Evolutionary conservation across 148 eudicot species (phyloP), one percentile per base, ranked within the genome.

Genomic region (Chenopodium berlandieri): DNA sequence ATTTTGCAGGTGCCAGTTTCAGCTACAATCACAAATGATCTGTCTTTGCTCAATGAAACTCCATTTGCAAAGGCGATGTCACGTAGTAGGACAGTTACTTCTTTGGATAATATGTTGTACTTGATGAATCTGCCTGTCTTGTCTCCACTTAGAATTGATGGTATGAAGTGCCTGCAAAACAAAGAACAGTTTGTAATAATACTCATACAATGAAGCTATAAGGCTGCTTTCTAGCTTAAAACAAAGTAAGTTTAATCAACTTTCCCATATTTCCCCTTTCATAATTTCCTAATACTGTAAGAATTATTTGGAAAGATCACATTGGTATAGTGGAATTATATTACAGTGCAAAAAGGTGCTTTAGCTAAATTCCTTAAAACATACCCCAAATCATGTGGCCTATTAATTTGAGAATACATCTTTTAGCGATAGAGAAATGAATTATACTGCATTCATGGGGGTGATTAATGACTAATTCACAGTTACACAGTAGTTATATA

Each of bases 61-160:
- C 97, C 98, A 66, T 94, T 94, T 65, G 98, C 90, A 78, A 94
- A 92, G 75, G 94, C 93, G 58, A 94, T 85, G 78, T 90, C 89
- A 30, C 69, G 75, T 0, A 89, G 78, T 63, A 91, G 79, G 71
- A 94, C 86, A 17, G 84, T 89, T 54, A 76, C 84, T 86, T 90
- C 78, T 83, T 90, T 90, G 79, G 88, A 88, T 68, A 88, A 75
- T 77, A 83, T 90, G 31, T 90, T 83, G 70, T 90, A 92, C 81
- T 89, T 90, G 80, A 94, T 85, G 84, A 94, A 86, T 82, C 91
- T 94, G 68, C 98, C 98, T 44, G 98, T 89, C 83, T 82, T 89
- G 84, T 94, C 98, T 10, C 86, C 85, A 3, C 84, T 88, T 27
- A 92, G 77, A 82, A 87, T 19, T 27, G 92, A 89, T 16, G 75